Evolutionary conservation across 345 rosid genomes (phyloP).

Genomic region (Streptanthus diversifolius): DNA sequence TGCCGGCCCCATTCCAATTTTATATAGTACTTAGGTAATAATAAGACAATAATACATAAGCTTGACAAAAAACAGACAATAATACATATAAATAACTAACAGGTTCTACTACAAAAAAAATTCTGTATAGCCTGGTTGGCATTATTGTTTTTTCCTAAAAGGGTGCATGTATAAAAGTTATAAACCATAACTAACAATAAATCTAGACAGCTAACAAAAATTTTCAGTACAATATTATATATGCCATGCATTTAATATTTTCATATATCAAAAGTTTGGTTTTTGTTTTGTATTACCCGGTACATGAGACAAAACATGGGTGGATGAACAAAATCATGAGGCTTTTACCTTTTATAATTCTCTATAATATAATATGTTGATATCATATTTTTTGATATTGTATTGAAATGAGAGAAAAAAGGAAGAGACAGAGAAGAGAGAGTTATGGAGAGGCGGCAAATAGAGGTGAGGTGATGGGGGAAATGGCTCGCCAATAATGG

Average conservation of each 20-base stretch:
- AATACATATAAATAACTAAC: background rate
- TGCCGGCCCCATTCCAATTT: slow-evolving; percentile 30
- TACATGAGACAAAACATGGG: background rate
- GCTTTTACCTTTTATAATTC: background rate
- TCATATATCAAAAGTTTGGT: background rate
- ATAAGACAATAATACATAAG: slow-evolving; percentile 7
- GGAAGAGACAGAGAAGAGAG: background rate
- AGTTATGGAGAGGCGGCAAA: slow-evolving; percentile 21
- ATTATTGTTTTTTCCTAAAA: background rate
- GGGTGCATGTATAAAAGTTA: background rate
- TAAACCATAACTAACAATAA: background rate
- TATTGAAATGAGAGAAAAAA: background rate
- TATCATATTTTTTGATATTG: background rate
- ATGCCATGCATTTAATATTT: background rate
- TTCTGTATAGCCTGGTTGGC: background rate
- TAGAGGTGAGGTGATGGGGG: slow-evolving; percentile 22
- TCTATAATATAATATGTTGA: background rate
- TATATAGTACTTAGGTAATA: slow-evolving; percentile 4
- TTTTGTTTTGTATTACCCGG: background rate
- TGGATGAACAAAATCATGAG: background rate
- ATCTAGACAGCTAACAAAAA: background rate
- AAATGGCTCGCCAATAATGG: slow-evolving; percentile 30
- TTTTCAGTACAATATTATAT: background rate
- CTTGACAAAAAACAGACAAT: background rate
- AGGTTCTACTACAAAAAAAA: background rate